Conservation (phyloP, 371 early-diverging fungal species). For the Apophysomyces trapeziformis region DNA sequence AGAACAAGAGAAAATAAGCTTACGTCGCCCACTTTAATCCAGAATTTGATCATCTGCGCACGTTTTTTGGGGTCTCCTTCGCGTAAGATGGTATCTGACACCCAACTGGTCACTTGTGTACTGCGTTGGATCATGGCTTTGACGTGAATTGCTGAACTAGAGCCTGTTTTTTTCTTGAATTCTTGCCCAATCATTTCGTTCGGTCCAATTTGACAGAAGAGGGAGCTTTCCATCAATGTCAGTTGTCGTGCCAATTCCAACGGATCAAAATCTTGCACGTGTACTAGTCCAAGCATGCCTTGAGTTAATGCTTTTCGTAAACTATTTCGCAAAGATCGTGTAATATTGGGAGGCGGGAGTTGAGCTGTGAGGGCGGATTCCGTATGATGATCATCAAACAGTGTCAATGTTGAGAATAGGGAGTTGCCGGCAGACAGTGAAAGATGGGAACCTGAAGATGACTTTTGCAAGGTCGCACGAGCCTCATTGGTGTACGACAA, state of each 20-base stretch:
- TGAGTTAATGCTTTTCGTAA: slow-evolving; percentile 37
- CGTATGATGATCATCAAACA: slow-evolving; percentile 40
- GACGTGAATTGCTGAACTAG: slow-evolving; percentile 49
- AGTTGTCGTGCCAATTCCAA: slow-evolving; percentile 80
- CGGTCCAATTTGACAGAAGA: slow-evolving; percentile 66
- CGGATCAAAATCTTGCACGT: slow-evolving; percentile 73
- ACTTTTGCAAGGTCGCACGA: slow-evolving; percentile 17
- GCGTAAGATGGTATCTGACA: slow-evolving; percentile 65
- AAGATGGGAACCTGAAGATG: slow-evolving; percentile 23
- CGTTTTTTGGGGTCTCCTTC: slow-evolving; percentile 73
- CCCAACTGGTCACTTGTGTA: slow-evolving; percentile 70
- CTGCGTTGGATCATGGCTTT: slow-evolving; percentile 56
- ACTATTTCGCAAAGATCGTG: slow-evolving; percentile 37
- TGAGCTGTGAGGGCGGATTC: slow-evolving; percentile 21
- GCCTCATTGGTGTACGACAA: slow-evolving; percentile 26
- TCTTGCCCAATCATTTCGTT: slow-evolving; percentile 69
- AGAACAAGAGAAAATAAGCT: slow-evolving; percentile 5
- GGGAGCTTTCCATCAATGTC: slow-evolving; percentile 65
- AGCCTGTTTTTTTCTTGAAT: slow-evolving; percentile 58
- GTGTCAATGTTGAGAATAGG: slow-evolving; percentile 35
- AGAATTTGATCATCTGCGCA: slow-evolving; percentile 61
- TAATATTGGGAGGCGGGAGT: slow-evolving; percentile 30
- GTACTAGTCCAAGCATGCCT: slow-evolving; percentile 25
- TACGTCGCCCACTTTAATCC: slow-evolving; percentile 50
- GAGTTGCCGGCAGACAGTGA: slow-evolving; percentile 31